Base-by-base conservation (phyloP, 2,329 filamentous ascomycete genomes). In the Cadophora sp. region DNA sequence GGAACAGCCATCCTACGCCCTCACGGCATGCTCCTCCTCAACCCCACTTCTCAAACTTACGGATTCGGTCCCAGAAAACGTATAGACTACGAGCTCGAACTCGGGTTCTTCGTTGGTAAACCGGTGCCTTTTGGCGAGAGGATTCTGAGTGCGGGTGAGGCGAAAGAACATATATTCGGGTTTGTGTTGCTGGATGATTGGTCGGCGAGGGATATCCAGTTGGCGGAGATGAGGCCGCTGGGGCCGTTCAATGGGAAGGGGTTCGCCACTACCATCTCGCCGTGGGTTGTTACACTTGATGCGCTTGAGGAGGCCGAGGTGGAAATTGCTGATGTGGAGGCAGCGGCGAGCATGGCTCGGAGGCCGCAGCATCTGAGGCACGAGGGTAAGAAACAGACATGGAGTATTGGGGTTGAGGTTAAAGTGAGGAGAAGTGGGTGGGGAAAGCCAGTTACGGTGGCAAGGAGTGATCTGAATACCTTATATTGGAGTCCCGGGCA, bases 151-250 rank as follows among this genome's bases (percentile, higher is more conserved):
- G 81, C 81, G 22, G 82, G 85, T 33, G 41, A 45, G 41, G 84
- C 87, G 0, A 81, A 85, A 5, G 80, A 86, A 0, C 85, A 89
- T 70, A 86, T 89, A 18, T 89, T 90, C 73, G 87, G 88, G 0
- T 79, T 88, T 20, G 83, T 87, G 0, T 76, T 90, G 45, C 73
- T 90, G 14, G 90, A 90, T 69, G 87, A 90, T 68, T 90, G 87
- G 87, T 84, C 62, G 78, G 84, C 86, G 22, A 80, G 87, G n/a
- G 87, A 90, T 73, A 86, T 90, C 22, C 87, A 90, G 74, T 81
- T 77, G 0, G 79, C 85, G 24, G 88, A 90, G 70, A 89, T 89
- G 86, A 79, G 79, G 2, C 87, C 87, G 0, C 77, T 89, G 0
- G 87, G 87, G 0, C 88, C 88, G 0, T 82, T 89, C 63, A 87